Conservation (phyloP, 2,329 filamentous ascomycete genomes). For the Ramularia endophylla region DNA sequence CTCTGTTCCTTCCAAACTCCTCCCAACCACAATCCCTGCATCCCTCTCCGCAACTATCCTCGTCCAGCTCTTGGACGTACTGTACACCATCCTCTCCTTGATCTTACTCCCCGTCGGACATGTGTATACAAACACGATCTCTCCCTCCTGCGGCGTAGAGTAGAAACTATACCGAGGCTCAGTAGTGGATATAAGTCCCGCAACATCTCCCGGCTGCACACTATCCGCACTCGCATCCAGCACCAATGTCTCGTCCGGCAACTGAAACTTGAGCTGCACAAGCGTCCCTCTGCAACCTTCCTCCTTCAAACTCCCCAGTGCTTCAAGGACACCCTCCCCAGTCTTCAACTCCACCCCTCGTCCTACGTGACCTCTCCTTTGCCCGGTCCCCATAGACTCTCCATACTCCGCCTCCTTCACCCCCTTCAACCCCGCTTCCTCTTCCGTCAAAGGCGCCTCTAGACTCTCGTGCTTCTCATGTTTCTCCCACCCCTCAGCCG, state of each 20-base stretch:
- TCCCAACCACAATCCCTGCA: constrained; percentile 60
- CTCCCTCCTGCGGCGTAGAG: constrained; percentile 47
- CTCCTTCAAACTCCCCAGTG: constrained; percentile 54
- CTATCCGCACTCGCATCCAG: constrained; percentile 52
- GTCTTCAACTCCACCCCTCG: constrained; percentile 47
- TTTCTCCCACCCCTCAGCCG: constrained; percentile 60
- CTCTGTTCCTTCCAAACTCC: constrained; percentile 61
- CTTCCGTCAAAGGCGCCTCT: constrained; percentile 68
- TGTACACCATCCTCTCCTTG: constrained; percentile 82
- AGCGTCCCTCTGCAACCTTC: constrained; percentile 30
- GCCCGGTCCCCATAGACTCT: constrained; percentile 63
- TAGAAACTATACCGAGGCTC: constrained; percentile 78
- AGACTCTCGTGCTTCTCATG: constrained; percentile 61
- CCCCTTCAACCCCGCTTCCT: constrained; percentile 64
- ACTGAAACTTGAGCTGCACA: constrained; percentile 37
- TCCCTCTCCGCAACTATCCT: constrained; percentile 62
- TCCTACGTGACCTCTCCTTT: constrained; percentile 44
- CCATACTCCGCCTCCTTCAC: constrained; percentile 71
- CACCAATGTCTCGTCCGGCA: constrained; percentile 62
- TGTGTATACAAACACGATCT: constrained; percentile 75
- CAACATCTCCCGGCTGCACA: constrained; percentile 54
- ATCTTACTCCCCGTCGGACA: constrained; percentile 67
- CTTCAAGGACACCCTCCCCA: constrained; percentile 57
- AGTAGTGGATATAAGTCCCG: constrained; percentile 54
- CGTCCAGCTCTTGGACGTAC: constrained; percentile 48